These are phyloP conservation scores for Saitozyma sp. DNA, from an alignment of 768 basidiomycete species.

Conservation along the genomic window DNA sequence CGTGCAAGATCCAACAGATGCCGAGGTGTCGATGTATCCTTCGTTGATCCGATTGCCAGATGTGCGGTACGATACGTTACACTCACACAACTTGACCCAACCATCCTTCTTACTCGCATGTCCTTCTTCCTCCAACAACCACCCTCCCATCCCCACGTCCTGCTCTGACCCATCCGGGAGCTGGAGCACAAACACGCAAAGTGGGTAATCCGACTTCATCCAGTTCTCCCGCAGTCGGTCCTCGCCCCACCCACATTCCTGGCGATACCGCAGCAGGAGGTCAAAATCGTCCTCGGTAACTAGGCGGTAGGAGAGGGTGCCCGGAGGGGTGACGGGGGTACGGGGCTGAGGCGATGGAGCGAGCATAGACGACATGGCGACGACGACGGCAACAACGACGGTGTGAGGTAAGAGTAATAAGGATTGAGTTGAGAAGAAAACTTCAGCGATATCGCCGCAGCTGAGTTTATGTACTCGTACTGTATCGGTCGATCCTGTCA, in stretches of 20 bases:
- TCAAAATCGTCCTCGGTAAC: constrained; percentile 10
- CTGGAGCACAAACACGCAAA: constrained; percentile 8
- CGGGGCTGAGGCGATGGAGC: no score
- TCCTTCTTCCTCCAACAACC: constrained; percentile 55
- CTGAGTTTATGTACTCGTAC: no score
- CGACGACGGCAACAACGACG: no score
- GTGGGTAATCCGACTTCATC: constrained; percentile 1
- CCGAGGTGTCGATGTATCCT: not conserved
- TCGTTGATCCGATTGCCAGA: constrained; percentile 38
- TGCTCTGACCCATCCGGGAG: not conserved
- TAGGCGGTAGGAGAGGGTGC: constrained; percentile 4
- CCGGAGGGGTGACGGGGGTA: no score
- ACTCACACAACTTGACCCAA: constrained; percentile 12
- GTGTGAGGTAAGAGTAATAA: no score
- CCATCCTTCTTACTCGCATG: constrained; percentile 45
- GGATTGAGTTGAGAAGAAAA: no score
- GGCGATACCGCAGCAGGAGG: constrained; percentile 8
- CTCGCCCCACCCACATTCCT: constrained; percentile 29
- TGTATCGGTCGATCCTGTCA: no score
- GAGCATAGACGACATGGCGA: no score
- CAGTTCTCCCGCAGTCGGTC: constrained; percentile 7
- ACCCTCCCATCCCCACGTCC: constrained; percentile 14
- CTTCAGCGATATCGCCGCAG: no score
- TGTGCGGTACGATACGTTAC: not conserved
- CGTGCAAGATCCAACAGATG: no score